These are phyloP conservation scores for Phytophthora boehmeriae DNA, from an alignment of 352 stramenopile species.

Conservation along the genomic window DNA sequence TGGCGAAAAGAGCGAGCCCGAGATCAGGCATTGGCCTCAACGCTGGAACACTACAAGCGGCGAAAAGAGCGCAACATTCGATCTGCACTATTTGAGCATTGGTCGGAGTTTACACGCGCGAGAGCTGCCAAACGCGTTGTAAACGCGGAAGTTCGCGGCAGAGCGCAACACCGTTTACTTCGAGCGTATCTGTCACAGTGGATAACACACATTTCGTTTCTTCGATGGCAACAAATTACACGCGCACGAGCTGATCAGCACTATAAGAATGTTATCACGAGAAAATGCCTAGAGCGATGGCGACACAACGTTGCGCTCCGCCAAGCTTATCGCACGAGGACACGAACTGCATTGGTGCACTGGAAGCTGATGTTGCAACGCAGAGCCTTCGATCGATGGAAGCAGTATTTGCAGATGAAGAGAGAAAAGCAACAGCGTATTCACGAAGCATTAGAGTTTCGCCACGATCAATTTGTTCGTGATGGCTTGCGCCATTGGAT, in stretches of 20 bases:
- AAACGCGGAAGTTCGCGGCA: slow-evolving; percentile 38
- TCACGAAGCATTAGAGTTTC: slow-evolving; percentile 57
- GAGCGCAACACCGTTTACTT: slow-evolving; percentile 32
- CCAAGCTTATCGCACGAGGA: slow-evolving; percentile 31
- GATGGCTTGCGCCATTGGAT: slow-evolving; percentile 58
- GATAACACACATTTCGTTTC: slow-evolving; percentile 34
- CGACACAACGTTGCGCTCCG: slow-evolving; percentile 20
- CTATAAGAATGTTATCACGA: slow-evolving; percentile 22
- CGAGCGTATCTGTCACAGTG: slow-evolving; percentile 31
- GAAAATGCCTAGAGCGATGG: slow-evolving; percentile 45
- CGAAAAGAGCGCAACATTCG: slow-evolving; percentile 8
- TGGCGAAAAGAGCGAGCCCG: slow-evolving; percentile 16
- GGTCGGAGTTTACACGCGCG: slow-evolving; percentile 26
- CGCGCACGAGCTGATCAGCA: slow-evolving; percentile 39
- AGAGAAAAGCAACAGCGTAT: slow-evolving; percentile 44
- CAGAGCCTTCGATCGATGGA: slow-evolving; percentile 40
- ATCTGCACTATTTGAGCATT: slow-evolving; percentile 17
- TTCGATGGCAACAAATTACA: slow-evolving; percentile 54
- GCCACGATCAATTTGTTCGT: slow-evolving; percentile 47
- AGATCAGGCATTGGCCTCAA: slow-evolving; percentile 2
- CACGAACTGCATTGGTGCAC: slow-evolving; percentile 43
- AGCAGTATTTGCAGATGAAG: slow-evolving; percentile 37
- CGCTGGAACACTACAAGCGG: slow-evolving; percentile 7
- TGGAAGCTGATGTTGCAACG: slow-evolving; percentile 55
- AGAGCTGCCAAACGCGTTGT: slow-evolving; percentile 33